Evolutionary conservation across 2,329 filamentous ascomycete genomes (phyloP).

Genomic region (Ilyonectria mors-panacis): DNA sequence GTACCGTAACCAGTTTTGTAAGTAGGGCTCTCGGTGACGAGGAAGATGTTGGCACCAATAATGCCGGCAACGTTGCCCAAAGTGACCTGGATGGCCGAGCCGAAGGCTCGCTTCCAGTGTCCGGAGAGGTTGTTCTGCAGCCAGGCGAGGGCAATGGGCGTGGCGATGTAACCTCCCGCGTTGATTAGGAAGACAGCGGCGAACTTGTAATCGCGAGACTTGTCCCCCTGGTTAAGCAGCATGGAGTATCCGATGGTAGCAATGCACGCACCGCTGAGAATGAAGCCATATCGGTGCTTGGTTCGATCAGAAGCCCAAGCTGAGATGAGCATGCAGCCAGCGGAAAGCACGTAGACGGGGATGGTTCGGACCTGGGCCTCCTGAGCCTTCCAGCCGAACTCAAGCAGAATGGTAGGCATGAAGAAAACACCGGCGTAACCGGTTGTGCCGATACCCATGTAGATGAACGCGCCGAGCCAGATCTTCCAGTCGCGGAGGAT

Average conservation of each 20-base stretch:
- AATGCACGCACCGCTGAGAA: conserved; percentile 64
- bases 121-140: conserved; percentile 69
- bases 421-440: conserved; percentile 60
- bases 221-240: conserved; percentile 57
- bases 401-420: conserved; percentile 56
- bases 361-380: conserved; percentile 55
- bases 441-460: conserved; percentile 60
- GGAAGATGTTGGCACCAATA: conserved; percentile 63
- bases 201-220: conserved; percentile 58
- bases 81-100: conserved; percentile 64
- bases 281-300: conserved; percentile 69
- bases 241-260: conserved; percentile 70
- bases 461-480: conserved; percentile 56
- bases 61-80: conserved; percentile 67
- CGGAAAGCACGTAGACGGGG: conserved; percentile 55
- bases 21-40: conserved; percentile 61
- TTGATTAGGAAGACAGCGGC: conserved; percentile 70
- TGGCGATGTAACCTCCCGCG: conserved; percentile 67
- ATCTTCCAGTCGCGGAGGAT: conserved; percentile 64
- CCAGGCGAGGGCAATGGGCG: conserved; percentile 70
- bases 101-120: conserved; percentile 70
- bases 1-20: conserved; percentile 67
- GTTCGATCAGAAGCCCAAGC: conserved; percentile 65
- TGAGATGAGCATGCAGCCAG: conserved; percentile 47
- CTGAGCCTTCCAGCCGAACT: conserved; percentile 53